Evolutionary conservation across 1,284 basidiomycete species (phyloP).

Genomic region (Puccinia coronata): DNA sequence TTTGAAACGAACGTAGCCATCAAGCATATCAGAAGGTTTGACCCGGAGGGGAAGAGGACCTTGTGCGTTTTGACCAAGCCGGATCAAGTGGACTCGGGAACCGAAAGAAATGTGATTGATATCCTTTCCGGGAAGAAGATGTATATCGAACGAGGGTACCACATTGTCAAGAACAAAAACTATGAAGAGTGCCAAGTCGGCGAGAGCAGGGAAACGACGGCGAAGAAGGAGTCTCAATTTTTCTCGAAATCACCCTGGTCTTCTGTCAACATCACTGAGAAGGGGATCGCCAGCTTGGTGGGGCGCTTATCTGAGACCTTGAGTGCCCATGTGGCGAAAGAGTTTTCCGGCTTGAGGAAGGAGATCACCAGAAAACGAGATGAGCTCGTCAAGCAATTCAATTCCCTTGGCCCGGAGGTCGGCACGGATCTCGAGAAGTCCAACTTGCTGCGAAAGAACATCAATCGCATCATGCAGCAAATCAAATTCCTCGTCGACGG

Average conservation of each 20-base stretch:
- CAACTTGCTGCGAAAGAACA: neutral
- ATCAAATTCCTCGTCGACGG: neutral
- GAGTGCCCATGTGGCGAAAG: neutral
- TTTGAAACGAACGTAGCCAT: slow-evolving; percentile 95
- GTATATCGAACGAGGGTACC: neutral
- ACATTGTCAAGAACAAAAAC: slow-evolving; percentile 16
- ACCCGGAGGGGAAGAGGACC: slow-evolving; percentile 88
- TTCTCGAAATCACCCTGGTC: neutral
- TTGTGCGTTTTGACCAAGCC: slow-evolving; percentile 99
- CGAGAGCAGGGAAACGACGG: neutral
- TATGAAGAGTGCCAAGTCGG: neutral
- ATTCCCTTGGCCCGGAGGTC: neutral
- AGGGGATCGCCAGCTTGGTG: neutral
- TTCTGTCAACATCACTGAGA: neutral
- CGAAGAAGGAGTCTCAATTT: neutral
- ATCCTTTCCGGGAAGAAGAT: neutral
- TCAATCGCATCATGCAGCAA: neutral
- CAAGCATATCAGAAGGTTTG: slow-evolving; percentile 85
- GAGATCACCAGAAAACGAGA: neutral
- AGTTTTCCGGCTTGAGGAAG: neutral
- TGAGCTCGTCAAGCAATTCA: neutral
- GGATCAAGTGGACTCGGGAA: slow-evolving; percentile 85
- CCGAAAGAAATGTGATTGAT: slow-evolving; percentile 73
- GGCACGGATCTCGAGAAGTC: neutral
- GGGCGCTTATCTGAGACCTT: neutral